Base-by-base conservation (phyloP, 1,139 yeast genomes). In the Lodderomyces elongisporus region DNA sequence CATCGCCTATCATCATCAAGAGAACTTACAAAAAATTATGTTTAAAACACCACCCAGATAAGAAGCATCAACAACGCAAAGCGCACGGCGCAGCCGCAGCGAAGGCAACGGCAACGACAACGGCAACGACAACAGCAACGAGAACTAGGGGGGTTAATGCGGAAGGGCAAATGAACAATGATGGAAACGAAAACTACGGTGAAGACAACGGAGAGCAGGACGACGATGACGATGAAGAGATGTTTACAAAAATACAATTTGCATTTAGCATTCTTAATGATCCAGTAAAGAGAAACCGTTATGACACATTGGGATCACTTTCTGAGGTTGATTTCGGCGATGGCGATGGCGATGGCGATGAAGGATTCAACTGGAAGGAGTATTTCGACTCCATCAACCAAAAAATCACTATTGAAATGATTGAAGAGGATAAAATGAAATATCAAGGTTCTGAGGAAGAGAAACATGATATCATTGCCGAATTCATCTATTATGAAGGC, bases 11-110 rank as follows among this genome's bases (percentile, higher is more conserved):
- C 1, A 80, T 72, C 13, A 72, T 87, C 46, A 84, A 81, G 51
- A 77, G 73, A 48, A 76, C 88, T 0, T 87, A 87, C 55, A 76
- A 88, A 46, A 75, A 73, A 41, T 60, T 76, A 27, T 85, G 94
- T 45, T 66, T 87, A 28, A 62, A 68, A 40, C 71, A 74, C 42
- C 96, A 87, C 52, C 96, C 96, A 0, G 96, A 87, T 56, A 87
- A 85, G 51, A 51, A 72, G 28, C 66, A 62, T 38, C 75, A 74
- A 39, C 56, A 39, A 30, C 6, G 26, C 14, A 24, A 24, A 24
- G 12, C 12, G 6, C 29, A 34, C 23, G 62, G 52, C 24, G 23
- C 14, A 7, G 30, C n/a, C 17, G 68, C 8, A 8, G n/a, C n/a
- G n/a, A n/a, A n/a, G n/a, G n/a, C n/a, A n/a, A n/a, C n/a, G 13